phyloP scores from a whole-genome alignment of 106 monocot species.

The Apostasia shenzhenica region DNA sequence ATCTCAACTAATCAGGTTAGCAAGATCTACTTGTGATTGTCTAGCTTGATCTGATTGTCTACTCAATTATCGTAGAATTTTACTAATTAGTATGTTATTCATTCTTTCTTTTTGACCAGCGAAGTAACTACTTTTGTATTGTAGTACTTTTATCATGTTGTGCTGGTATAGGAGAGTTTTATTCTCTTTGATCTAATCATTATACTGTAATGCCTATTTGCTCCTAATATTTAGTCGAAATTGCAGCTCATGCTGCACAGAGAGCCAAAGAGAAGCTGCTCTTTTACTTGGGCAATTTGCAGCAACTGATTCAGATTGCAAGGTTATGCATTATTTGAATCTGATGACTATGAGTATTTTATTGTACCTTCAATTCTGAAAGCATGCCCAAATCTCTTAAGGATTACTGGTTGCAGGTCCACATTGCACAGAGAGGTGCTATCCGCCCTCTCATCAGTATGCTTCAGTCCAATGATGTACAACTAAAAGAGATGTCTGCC shows the following conservation, averaged over 20 bases:
- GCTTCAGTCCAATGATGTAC: slow-evolving; percentile 92
- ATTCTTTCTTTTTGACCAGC: too few relatives aligned
- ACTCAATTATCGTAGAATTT: too few relatives aligned
- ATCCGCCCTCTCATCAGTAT: slow-evolving; percentile 84
- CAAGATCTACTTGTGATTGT: too few relatives aligned
- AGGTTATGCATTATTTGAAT: slow-evolving; percentile 38
- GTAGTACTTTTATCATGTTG: too few relatives aligned
- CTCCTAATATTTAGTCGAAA: neutral
- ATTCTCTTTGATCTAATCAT: too few relatives aligned
- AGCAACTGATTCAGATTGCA: slow-evolving; percentile 98
- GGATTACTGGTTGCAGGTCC: slow-evolving; percentile 46
- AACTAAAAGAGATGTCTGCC: slow-evolving; percentile 96
- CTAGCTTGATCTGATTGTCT: too few relatives aligned
- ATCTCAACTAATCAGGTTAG: too few relatives aligned
- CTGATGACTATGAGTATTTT: neutral
- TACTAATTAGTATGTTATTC: too few relatives aligned
- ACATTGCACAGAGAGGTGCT: slow-evolving; percentile 95
- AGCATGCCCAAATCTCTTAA: slow-evolving; percentile 1
- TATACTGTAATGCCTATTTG: too few relatives aligned
- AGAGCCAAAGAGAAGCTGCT: slow-evolving; percentile 98
- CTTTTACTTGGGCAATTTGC: slow-evolving; percentile 95
- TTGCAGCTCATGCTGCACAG: slow-evolving; percentile 86
- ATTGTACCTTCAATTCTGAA: neutral
- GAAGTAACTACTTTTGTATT: too few relatives aligned
- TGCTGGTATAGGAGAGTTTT: too few relatives aligned